phyloP scores from a whole-genome alignment of 805 yeast genomes.

The Saturnispora zaruensis region DNA sequence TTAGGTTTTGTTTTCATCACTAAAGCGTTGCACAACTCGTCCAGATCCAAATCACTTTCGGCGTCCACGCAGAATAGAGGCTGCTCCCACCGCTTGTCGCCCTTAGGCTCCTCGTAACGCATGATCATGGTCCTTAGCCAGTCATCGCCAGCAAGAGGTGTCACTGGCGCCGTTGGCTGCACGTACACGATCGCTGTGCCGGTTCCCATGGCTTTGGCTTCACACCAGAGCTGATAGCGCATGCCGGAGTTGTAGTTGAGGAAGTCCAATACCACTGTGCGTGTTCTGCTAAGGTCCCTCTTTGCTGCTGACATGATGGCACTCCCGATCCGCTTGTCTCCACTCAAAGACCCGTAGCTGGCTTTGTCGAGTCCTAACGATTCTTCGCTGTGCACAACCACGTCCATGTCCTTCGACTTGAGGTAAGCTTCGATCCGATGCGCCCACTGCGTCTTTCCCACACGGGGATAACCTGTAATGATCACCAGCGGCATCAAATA shows the following conservation, averaged over 20 bases:
- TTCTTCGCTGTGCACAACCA: conserved; percentile 71
- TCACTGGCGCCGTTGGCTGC: conserved; percentile 36
- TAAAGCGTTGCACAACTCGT: conserved; percentile 48
- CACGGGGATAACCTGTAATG: conserved; percentile 76
- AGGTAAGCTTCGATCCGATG: conserved; percentile 43
- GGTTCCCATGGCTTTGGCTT: conserved; percentile 76
- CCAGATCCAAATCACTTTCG: conserved; percentile 52
- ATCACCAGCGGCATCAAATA: conserved; percentile 86
- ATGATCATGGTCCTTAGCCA: conserved; percentile 60
- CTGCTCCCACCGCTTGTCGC: conserved; percentile 83
- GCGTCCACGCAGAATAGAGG: conserved; percentile 70
- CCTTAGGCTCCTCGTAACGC: conserved; percentile 91
- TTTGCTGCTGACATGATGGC: conserved; percentile 84
- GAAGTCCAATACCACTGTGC: conserved; percentile 77
- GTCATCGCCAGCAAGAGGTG: conserved; percentile 46
- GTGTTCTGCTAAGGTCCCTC: conserved; percentile 59
- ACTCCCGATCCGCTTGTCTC: conserved; percentile 78
- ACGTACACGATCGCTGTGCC: conserved; percentile 79
- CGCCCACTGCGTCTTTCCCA: conserved; percentile 79
- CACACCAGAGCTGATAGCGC: conserved; percentile 89
- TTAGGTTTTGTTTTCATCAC: conserved; percentile 5
- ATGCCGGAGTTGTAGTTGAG: conserved; percentile 90
- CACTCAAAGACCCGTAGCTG: conserved; percentile 59
- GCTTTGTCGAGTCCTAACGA: conserved; percentile 61
- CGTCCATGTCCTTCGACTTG: conserved; percentile 48